These are phyloP conservation scores for Trypanosoma platydactyli DNA, from an alignment of 208 protist species.

Conservation along the genomic window DNA sequence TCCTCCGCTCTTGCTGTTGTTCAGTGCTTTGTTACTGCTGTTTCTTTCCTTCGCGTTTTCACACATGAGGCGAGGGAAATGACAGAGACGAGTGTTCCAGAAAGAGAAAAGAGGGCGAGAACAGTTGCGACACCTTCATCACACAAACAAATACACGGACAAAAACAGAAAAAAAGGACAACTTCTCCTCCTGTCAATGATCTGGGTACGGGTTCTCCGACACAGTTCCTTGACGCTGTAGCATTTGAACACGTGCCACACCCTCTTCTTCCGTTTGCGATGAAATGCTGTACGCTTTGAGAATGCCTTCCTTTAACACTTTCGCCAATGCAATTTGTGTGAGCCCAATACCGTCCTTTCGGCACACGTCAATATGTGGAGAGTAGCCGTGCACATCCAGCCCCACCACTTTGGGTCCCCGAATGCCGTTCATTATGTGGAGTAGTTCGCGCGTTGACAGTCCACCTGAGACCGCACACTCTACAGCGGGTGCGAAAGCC, in stretches of 20 bases:
- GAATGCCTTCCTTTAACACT: constrained; percentile 74
- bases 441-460: constrained; percentile 77
- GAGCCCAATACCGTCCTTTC: constrained; percentile 66
- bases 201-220: constrained; percentile 85
- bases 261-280: constrained; percentile 82
- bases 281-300: constrained; percentile 77
- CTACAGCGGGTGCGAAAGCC: constrained; percentile 67
- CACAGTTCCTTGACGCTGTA: constrained; percentile 80
- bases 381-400: constrained; percentile 79
- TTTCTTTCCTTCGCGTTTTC: neutral
- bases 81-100: too few relatives aligned
- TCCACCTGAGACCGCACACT: constrained; percentile 53
- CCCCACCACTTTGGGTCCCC: constrained; percentile 77
- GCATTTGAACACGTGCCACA: constrained; percentile 69
- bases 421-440: constrained; percentile 75
- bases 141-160: too few relatives aligned
- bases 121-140: too few relatives aligned
- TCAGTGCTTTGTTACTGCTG: neutral
- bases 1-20: constrained; percentile 5
- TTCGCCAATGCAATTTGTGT: constrained; percentile 76
- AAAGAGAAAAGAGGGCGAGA: too few relatives aligned
- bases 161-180: too few relatives aligned
- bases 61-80: too few relatives aligned
- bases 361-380: constrained; percentile 52
- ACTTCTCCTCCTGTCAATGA: constrained; percentile 35